These are phyloP conservation scores for Neurospora sp. DNA, from an alignment of 2,329 filamentous ascomycete species.

Conservation along the genomic window DNA sequence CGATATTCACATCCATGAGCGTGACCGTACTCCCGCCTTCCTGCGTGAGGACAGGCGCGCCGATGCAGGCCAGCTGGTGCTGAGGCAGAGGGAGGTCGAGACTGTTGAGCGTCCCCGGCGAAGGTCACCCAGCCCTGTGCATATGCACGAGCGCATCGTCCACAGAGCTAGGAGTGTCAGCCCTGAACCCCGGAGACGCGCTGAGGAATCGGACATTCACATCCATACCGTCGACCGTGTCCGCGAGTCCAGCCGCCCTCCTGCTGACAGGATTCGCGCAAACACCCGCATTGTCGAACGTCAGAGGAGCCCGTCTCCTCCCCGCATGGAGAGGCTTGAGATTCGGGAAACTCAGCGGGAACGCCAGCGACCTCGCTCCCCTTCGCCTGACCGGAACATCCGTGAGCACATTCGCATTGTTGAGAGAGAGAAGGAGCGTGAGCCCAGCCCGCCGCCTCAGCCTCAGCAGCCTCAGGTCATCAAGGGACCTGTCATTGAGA, in stretches of 20 bases:
- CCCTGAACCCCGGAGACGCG: conserved; percentile 20
- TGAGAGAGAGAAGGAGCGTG: conserved; percentile 36
- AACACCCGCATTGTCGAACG: conserved; percentile 25
- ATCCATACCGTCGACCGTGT: conserved; percentile 23
- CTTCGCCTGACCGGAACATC: conserved; percentile 29
- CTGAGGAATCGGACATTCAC: conserved; percentile 23
- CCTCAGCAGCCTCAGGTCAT: conserved; percentile 57
- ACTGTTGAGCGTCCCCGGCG: conserved; percentile 38
- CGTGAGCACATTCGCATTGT: conserved; percentile 42
- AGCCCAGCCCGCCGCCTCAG: conserved; percentile 39
- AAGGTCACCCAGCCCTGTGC: conserved; percentile 31
- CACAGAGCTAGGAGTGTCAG: conserved; percentile 33
- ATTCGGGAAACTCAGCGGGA: conserved; percentile 32
- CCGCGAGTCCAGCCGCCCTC: conserved; percentile 17
- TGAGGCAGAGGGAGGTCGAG: conserved; percentile 46
- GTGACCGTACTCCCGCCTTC: conserved; percentile 39
- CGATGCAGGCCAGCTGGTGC: conserved; percentile 42
- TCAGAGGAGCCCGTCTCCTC: conserved; percentile 25
- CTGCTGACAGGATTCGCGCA: conserved; percentile 13
- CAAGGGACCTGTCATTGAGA: conserved; percentile 68
- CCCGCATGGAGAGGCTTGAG: conserved; percentile 21
- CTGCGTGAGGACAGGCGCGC: conserved; percentile 40
- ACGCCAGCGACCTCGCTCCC: conserved; percentile 24
- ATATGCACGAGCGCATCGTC: conserved; percentile 33
- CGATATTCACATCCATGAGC: conserved; percentile 26